These are phyloP conservation scores for Coemansia sp. DNA, from an alignment of 192 early-diverging fungal genomes.

Conservation along the genomic window DNA sequence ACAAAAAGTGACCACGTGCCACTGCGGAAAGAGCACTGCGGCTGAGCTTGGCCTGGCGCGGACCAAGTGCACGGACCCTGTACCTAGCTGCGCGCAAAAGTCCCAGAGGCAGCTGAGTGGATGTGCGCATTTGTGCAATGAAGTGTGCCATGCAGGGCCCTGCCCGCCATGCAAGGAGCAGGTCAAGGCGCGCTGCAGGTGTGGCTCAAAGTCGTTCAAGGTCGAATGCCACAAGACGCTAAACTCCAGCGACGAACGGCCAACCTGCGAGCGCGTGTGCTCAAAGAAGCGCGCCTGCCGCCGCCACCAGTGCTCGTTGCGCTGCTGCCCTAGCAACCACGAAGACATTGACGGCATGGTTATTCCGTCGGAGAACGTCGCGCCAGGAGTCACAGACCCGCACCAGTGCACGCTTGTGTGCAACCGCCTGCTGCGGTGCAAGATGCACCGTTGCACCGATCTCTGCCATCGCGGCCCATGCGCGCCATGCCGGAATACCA, in stretches of 20 bases:
- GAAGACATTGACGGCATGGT: conserved; percentile 24
- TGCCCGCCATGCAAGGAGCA: conserved; percentile 64
- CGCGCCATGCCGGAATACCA: conserved; percentile 72
- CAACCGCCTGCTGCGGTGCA: conserved; percentile 77
- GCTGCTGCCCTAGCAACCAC: conserved; percentile 65
- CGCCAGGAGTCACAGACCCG: conserved; percentile 32
- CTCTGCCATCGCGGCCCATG: conserved; percentile 82
- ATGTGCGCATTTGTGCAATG: conserved; percentile 65
- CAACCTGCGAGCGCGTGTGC: conserved; percentile 68
- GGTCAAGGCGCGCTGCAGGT: conserved; percentile 65
- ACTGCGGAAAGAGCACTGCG: conserved; percentile 34
- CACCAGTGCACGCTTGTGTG: conserved; percentile 75
- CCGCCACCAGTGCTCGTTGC: conserved; percentile 67
- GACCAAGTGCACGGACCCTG: conserved; percentile 40
- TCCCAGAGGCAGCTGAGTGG: conserved; percentile 29
- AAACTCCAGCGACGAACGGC: conserved; percentile 48
- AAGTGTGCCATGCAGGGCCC: conserved; percentile 64
- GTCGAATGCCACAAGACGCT: conserved; percentile 30
- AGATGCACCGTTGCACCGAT: conserved; percentile 73
- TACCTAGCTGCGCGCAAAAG: conserved; percentile 42
- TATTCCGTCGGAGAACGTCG: conserved; percentile 24
- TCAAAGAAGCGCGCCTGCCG: conserved; percentile 64
- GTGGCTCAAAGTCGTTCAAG: conserved; percentile 53
- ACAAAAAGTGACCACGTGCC: conserved; percentile 23
- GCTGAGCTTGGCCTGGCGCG: conserved; percentile 26